phyloP scores from a whole-genome alignment of 2,329 filamentous ascomycete species.

The Cladosporium phlei region DNA sequence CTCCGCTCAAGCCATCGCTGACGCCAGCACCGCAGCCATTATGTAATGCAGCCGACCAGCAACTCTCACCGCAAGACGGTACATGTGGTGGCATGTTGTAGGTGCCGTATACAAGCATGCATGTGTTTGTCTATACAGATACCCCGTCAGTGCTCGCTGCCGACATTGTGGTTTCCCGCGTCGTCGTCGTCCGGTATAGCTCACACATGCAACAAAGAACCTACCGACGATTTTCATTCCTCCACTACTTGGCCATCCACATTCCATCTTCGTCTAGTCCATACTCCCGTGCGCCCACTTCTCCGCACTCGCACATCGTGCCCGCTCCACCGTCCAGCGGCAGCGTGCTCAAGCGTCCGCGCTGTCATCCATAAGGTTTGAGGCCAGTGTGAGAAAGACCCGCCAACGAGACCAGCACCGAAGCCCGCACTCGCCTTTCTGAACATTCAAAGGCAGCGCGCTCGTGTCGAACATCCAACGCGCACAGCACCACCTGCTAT shows the following conservation, averaged over 20 bases:
- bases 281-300: conserved; percentile 5
- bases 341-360: conserved; percentile 4
- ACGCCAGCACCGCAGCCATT: too few relatives aligned
- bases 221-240: too few relatives aligned
- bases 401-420: background rate
- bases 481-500: background rate
- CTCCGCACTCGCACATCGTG: conserved; percentile 13
- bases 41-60: too few relatives aligned
- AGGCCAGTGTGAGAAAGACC: background rate
- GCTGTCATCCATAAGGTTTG: background rate
- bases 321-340: conserved; percentile 7
- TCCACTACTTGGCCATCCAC: conserved; percentile 1
- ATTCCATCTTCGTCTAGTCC: background rate
- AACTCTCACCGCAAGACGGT: too few relatives aligned
- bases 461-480: background rate
- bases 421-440: background rate
- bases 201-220: too few relatives aligned
- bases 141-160: background rate
- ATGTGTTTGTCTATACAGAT: too few relatives aligned
- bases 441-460: background rate
- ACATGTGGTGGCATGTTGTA: too few relatives aligned
- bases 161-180: background rate
- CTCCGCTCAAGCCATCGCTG: too few relatives aligned
- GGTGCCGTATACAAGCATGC: background rate
- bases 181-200: background rate